Conservation (phyloP, 805 yeast genomes). For the Blastobotrys americana region DNA sequence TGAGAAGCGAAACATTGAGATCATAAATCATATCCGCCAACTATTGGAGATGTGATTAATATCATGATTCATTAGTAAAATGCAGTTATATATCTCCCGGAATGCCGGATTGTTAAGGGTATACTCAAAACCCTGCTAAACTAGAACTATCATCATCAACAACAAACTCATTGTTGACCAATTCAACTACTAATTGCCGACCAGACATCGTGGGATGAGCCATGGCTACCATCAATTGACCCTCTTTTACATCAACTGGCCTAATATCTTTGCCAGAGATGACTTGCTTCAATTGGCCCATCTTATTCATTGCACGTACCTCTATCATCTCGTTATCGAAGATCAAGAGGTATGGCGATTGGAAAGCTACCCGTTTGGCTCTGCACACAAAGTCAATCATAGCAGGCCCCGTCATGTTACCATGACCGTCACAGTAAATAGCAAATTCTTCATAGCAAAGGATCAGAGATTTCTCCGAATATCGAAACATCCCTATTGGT, state of each 20-base stretch:
- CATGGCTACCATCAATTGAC: conserved; percentile 38
- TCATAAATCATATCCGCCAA: too few relatives aligned
- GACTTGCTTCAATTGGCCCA: conserved; percentile 46
- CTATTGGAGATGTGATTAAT: too few relatives aligned
- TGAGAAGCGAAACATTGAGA: too few relatives aligned
- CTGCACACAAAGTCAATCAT: conserved; percentile 36
- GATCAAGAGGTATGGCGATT: conserved; percentile 43
- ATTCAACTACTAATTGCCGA: conserved; percentile 50
- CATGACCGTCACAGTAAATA: conserved; percentile 51
- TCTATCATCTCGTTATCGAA: conserved; percentile 64
- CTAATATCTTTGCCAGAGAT: conserved; percentile 62
- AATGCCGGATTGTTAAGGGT: too few relatives aligned
- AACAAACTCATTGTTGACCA: conserved; percentile 28
- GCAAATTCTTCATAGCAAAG: conserved; percentile 68
- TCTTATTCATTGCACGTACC: conserved; percentile 50
- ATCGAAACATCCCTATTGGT: conserved; percentile 59
- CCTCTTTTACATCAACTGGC: conserved; percentile 35
- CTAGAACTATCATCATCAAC: conserved; percentile 22
- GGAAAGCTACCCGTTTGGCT: conserved; percentile 33
- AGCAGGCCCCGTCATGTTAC: conserved; percentile 33
- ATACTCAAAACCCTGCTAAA: conserved; percentile 20
- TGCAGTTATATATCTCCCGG: too few relatives aligned
- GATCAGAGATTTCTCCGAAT: conserved; percentile 47
- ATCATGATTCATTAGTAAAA: too few relatives aligned
- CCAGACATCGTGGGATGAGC: conserved; percentile 62